Conservation (phyloP, 225 moss, liverwort and hornwort species). For the Antitrichia curtipendula region DNA sequence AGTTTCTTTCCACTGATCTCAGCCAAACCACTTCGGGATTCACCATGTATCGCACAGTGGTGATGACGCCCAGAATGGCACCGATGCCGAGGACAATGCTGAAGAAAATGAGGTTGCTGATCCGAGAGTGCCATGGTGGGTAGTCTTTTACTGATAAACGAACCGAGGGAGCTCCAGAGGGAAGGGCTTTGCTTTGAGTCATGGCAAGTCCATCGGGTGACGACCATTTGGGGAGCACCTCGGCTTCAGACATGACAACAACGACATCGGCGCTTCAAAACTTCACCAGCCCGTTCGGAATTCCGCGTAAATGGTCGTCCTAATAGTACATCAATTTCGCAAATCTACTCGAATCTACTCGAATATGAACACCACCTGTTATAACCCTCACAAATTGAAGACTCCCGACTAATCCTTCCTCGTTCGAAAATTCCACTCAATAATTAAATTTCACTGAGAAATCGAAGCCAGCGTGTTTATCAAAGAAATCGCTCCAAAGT, state of each 20-base stretch:
- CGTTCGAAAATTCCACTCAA: neutral
- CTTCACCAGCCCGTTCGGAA: neutral
- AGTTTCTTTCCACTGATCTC: neutral
- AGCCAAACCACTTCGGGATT: neutral
- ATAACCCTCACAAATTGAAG: neutral
- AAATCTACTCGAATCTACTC: neutral
- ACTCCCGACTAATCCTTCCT: neutral
- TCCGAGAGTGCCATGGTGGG: slow-evolving; percentile 4
- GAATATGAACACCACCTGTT: neutral
- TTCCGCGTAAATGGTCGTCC: neutral
- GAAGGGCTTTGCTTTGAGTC: neutral
- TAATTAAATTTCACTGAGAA: too few relatives aligned
- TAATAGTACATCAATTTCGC: neutral
- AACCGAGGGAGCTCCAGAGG: neutral
- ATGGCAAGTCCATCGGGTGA: neutral
- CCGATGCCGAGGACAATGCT: slow-evolving; percentile 6
- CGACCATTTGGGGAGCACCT: slow-evolving; percentile 2
- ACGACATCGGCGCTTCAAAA: neutral
- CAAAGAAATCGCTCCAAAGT: neutral
- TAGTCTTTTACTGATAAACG: neutral
- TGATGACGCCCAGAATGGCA: slow-evolving; percentile 4
- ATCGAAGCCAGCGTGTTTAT: neutral
- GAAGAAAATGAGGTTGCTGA: slow-evolving; percentile 1
- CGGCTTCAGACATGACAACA: neutral
- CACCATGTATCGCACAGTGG: slow-evolving; percentile 2